phyloP scores from a whole-genome alignment of 2,329 filamentous ascomycete species.

The Colletotrichum kahawae region DNA sequence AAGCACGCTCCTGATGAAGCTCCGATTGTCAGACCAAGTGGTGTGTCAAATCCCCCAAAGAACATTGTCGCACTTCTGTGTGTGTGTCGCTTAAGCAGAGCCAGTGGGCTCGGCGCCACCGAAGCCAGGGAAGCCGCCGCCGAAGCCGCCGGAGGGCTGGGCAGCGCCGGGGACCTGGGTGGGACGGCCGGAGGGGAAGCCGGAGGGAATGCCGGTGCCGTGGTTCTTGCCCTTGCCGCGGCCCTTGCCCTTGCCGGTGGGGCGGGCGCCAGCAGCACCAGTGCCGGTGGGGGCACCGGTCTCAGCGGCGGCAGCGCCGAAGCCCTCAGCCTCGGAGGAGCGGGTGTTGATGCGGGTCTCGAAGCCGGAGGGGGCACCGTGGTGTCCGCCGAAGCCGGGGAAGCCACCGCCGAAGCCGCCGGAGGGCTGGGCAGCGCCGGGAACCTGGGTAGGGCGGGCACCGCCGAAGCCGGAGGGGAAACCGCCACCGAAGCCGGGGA shows the following conservation, averaged over 20 bases:
- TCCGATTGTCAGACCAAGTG: background rate
- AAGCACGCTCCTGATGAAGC: background rate
- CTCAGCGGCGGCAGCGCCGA: background rate
- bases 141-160: slow-evolving; percentile 10
- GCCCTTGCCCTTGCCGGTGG: slow-evolving; percentile 11
- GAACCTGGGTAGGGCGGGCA: slow-evolving; percentile 1
- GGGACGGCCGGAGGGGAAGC: slow-evolving; percentile 10
- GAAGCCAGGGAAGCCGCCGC: slow-evolving; percentile 1
- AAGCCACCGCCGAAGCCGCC: slow-evolving; percentile 5
- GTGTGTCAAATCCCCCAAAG: background rate
- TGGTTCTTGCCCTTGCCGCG: background rate
- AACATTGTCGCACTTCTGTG: background rate
- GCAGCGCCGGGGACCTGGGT: slow-evolving; percentile 15
- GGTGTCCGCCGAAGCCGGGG: slow-evolving; percentile 3
- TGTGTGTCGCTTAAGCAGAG: background rate
- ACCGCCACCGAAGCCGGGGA: background rate
- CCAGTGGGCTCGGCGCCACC: background rate
- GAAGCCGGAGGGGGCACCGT: slow-evolving; percentile 5
- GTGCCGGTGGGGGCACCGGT: slow-evolving; percentile 2
- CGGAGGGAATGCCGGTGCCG: slow-evolving; percentile 7
- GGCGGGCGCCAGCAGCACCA: background rate
- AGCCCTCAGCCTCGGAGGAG: background rate
- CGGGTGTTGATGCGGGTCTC: slow-evolving; percentile 9
- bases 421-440: slow-evolving; percentile 10
- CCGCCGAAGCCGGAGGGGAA: background rate